phyloP scores from a whole-genome alignment of 1,284 basidiomycete species.

The Ustilago shanxiensis region DNA sequence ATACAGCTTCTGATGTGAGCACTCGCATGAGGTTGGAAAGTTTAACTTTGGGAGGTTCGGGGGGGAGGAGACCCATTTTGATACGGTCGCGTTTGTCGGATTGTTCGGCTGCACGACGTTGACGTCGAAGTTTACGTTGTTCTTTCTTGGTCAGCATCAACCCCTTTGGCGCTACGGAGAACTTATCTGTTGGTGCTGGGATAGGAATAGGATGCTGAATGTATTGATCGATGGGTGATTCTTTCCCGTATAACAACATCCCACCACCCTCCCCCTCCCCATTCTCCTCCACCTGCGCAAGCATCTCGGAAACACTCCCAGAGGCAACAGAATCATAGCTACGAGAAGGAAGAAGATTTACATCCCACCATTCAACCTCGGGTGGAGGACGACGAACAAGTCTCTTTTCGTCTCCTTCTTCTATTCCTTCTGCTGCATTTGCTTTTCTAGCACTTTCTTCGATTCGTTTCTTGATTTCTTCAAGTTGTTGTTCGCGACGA shows the following conservation, averaged over 20 bases:
- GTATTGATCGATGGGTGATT: constrained; percentile 88
- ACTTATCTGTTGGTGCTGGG: constrained; percentile 87
- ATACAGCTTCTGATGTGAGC: constrained; percentile 92
- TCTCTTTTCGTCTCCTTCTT: constrained; percentile 84
- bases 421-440: constrained; percentile 90
- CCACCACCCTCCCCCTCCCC: constrained; percentile 21
- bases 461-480: constrained; percentile 91
- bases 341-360: constrained; percentile 82
- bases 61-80: constrained; percentile 94
- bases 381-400: constrained; percentile 85
- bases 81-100: constrained; percentile 96
- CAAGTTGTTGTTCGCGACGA: constrained; percentile 77
- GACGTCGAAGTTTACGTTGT: constrained; percentile 95
- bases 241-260: constrained; percentile 66
- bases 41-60: constrained; percentile 95
- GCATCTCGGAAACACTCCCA: no score
- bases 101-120: constrained; percentile 86
- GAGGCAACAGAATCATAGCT: constrained; percentile 78
- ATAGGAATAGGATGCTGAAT: constrained; percentile 98
- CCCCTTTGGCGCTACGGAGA: constrained; percentile 75
- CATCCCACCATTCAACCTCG: constrained; percentile 97
- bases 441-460: constrained; percentile 91
- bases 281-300: constrained; percentile 75
- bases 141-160: constrained; percentile 75
- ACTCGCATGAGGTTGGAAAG: constrained; percentile 98